phyloP scores from a whole-genome alignment of 2,329 filamentous ascomycete genomes.

The Diaporthe amygdali region DNA sequence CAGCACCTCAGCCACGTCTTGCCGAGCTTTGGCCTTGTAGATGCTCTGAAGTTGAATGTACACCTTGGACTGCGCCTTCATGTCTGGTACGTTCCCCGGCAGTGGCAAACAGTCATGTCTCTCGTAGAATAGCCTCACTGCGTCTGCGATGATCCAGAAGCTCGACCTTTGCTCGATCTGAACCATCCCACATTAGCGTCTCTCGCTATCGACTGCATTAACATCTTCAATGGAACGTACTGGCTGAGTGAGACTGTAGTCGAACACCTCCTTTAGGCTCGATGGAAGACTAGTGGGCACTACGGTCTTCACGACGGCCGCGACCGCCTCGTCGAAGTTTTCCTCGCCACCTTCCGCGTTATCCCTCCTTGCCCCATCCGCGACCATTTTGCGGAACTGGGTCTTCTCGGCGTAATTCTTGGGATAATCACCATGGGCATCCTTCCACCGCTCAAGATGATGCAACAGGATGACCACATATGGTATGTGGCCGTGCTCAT shows the following conservation, averaged over 20 bases:
- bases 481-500: constrained; percentile 91
- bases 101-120: constrained; percentile 79
- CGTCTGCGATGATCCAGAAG: constrained; percentile 90
- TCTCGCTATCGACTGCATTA: background rate
- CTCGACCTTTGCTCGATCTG: constrained; percentile 54
- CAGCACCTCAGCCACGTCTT: constrained; percentile 78
- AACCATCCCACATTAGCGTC: constrained; percentile 25
- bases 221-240: constrained; percentile 55
- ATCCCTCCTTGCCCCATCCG: constrained; percentile 68
- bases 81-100: constrained; percentile 88
- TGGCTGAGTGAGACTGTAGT: constrained; percentile 57
- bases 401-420: constrained; percentile 83
- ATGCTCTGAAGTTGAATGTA: constrained; percentile 92
- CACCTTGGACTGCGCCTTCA: constrained; percentile 92
- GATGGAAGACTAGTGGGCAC: constrained; percentile 70
- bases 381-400: constrained; percentile 76
- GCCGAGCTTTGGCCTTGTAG: constrained; percentile 86
- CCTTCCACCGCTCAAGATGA: constrained; percentile 83
- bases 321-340: constrained; percentile 92
- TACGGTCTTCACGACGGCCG: constrained; percentile 87
- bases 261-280: constrained; percentile 78
- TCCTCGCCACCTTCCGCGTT: constrained; percentile 90
- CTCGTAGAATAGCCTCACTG: constrained; percentile 77
- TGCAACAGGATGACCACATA: constrained; percentile 84
- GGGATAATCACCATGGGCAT: constrained; percentile 71